These are phyloP conservation scores for Neurospora sp. DNA, from an alignment of 2,329 filamentous ascomycete species.

Conservation along the genomic window DNA sequence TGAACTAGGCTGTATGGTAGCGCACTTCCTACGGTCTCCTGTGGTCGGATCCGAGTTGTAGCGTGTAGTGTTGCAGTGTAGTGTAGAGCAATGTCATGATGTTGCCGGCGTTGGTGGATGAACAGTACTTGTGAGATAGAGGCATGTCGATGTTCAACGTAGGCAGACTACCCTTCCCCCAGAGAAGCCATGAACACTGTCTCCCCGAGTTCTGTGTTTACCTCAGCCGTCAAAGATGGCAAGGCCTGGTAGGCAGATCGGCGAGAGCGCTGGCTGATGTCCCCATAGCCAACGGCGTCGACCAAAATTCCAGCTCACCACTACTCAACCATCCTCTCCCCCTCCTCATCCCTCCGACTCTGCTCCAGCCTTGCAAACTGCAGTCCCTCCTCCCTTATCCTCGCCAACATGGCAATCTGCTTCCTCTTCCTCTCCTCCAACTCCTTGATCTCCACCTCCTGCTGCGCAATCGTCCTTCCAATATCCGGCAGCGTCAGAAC, in stretches of 20 bases:
- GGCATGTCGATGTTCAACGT: background rate
- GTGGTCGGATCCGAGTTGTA: background rate
- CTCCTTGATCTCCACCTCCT: conserved; percentile 58
- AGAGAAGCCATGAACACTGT: background rate
- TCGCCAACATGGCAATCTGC: conserved; percentile 49
- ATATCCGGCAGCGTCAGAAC: conserved; percentile 61
- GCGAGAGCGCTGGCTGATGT: too few relatives aligned
- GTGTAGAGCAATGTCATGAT: background rate
- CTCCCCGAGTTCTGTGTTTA: background rate
- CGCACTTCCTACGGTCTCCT: background rate
- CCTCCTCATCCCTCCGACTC: conserved; percentile 17
- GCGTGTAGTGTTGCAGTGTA: background rate
- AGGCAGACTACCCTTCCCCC: too few relatives aligned
- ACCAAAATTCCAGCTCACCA: conserved; percentile 22
- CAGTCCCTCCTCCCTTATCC: conserved; percentile 41
- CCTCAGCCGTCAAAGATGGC: background rate
- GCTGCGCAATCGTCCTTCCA: conserved; percentile 53
- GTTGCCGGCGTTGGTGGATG: background rate
- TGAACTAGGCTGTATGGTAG: background rate
- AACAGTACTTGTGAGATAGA: background rate
- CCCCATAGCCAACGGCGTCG: background rate
- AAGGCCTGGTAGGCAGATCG: background rate
- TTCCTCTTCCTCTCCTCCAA: conserved; percentile 53
- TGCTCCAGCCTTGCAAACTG: conserved; percentile 26
- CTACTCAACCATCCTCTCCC: conserved; percentile 18